Evolutionary conservation across 2,329 filamentous ascomycete genomes (phyloP), one percentile per base, ranked within the genome.

Genomic region (Colletotrichum lentis): DNA sequence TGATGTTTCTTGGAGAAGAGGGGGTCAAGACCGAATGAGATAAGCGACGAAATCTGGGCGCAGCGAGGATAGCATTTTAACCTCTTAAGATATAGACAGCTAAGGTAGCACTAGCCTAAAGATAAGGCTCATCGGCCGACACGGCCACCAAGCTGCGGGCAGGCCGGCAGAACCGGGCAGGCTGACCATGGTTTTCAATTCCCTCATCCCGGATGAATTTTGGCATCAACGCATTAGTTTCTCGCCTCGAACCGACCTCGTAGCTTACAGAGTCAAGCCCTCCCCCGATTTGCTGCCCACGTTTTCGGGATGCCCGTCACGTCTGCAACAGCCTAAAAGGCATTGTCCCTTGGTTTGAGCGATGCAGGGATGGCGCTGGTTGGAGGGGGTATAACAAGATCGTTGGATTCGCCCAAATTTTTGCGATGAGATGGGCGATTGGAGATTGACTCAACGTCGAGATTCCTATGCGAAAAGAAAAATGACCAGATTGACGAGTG

Each of bases 31-130:
- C 54, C 41, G 39, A 49, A 49, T 31, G 18, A 64, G 65, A 67
- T 59, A 55, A 49, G 61, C 37, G 65, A 64, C 35, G 54, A 64
- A 47, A 59, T 64, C 54, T 41, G 54, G 65, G 65, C 54, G 64
- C 53, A 64, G 52, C 24, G 64, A n/a, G n/a, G n/a, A n/a, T n/a
- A n/a, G n/a, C n/a, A n/a, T n/a, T n/a, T n/a, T n/a, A n/a, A n/a
- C n/a, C n/a, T n/a, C n/a, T n/a, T n/a, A n/a, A n/a, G n/a, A n/a
- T n/a, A n/a, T n/a, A n/a, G n/a, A n/a, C n/a, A n/a, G n/a, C n/a
- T n/a, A n/a, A n/a, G n/a, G n/a, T n/a, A n/a, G n/a, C n/a, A n/a
- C n/a, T n/a, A n/a, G n/a, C n/a, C n/a, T n/a, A n/a, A n/a, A n/a
- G n/a, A n/a, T n/a, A n/a, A n/a, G n/a, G 60, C 64, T 53, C 60